A percentile compares a stretch with the other conserved stretches of the same genome.
phyloP scores from a whole-genome alignment of 208 protist species.

The Leishmania mexicana region DNA sequence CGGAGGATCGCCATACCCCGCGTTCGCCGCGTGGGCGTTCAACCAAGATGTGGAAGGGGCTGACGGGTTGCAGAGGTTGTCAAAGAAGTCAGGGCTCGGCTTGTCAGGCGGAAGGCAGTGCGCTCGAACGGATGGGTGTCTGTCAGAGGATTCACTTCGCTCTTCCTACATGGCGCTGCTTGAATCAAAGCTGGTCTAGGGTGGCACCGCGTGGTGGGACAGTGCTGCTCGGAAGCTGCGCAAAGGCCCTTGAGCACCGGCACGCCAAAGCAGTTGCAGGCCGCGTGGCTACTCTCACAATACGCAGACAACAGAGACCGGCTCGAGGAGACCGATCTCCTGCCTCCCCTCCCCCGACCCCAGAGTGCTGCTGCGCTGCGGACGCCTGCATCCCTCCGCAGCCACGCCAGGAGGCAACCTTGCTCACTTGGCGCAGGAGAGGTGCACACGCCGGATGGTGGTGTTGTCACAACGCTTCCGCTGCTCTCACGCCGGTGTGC shows the following conservation, averaged over 20 bases:
- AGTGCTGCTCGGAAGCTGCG: not conserved
- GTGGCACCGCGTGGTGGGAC: not conserved
- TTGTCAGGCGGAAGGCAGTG: not conserved
- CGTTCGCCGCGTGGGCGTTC: not conserved
- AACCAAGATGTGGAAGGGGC: not conserved
- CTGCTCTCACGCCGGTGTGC: no score
- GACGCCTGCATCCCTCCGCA: not conserved
- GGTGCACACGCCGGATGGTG: no score
- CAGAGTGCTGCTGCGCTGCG: not conserved
- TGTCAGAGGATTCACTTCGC: not conserved
- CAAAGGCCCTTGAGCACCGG: not conserved
- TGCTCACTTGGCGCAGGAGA: no score
- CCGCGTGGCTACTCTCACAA: not conserved
- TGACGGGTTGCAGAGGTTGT: not conserved
- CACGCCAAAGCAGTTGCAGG: not conserved
- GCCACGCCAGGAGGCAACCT: no score
- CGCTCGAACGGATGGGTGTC: not conserved
- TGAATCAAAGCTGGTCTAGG: not conserved
- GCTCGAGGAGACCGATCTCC: not conserved
- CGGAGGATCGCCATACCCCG: not conserved
- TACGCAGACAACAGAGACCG: not conserved
- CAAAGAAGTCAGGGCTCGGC: no score
- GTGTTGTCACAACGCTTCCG: no score
- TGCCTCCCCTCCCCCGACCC: not conserved
- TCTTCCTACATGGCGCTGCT: not conserved